These are phyloP conservation scores for Pseudisothecium myosuroides DNA, from an alignment of 225 moss, liverwort and hornwort species.

Conservation along the genomic window DNA sequence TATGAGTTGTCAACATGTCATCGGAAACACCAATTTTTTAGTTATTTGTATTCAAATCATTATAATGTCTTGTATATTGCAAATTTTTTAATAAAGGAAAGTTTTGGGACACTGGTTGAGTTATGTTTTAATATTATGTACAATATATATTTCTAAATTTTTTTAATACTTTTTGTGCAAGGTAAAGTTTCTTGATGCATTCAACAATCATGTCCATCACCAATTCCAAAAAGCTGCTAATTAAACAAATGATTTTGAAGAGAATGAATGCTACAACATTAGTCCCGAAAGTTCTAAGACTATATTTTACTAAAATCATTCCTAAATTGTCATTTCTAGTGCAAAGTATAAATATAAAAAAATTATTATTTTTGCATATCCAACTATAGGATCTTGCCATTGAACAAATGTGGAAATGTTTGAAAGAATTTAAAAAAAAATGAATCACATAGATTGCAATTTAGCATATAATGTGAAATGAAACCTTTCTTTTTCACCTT, in stretches of 20 bases:
- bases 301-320: background rate
- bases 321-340: background rate
- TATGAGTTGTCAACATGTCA: background rate
- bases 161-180: background rate
- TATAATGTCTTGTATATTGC: background rate
- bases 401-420: background rate
- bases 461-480: background rate
- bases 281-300: background rate
- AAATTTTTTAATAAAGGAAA: background rate
- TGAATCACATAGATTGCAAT: background rate
- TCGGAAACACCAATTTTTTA: background rate
- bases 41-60: background rate
- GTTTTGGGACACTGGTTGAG: background rate
- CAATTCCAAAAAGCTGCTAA: background rate
- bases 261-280: background rate
- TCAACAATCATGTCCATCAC: background rate
- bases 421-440: background rate
- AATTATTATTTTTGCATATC: background rate
- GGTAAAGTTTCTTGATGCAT: background rate
- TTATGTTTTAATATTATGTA: background rate
- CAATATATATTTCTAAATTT: background rate
- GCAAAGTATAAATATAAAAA: background rate
- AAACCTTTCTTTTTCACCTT: background rate
- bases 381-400: background rate
- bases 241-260: background rate